phyloP scores from a whole-genome alignment of 2,329 filamentous ascomycete genomes.

The Clonostachys rosea region DNA sequence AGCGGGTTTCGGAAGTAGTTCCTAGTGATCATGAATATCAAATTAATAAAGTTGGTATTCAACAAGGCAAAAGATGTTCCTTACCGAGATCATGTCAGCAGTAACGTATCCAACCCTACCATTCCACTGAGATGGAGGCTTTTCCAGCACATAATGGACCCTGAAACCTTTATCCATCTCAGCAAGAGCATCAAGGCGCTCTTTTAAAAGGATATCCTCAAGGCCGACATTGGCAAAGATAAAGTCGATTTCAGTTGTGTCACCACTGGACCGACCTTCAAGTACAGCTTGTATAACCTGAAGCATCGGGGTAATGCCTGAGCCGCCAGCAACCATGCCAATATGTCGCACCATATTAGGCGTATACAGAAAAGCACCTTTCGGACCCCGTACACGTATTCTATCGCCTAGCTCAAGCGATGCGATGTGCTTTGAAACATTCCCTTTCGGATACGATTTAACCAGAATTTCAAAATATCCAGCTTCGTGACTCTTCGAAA shows the following conservation, averaged over 20 bases:
- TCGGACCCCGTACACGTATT: conserved; percentile 89
- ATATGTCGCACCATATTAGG: conserved; percentile 96
- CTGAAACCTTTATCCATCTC: conserved; percentile 77
- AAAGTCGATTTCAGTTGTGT: conserved; percentile 85
- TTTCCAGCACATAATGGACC: conserved; percentile 94
- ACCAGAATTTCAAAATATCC: conserved; percentile 95
- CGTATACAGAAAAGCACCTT: conserved; percentile 96
- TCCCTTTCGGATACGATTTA: conserved; percentile 96
- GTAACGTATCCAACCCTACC: conserved; percentile 95
- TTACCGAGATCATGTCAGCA: conserved; percentile 86
- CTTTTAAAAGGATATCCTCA: conserved; percentile 88
- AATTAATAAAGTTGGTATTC: no score
- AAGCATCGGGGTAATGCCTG: conserved; percentile 97
- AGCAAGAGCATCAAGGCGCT: conserved; percentile 79
- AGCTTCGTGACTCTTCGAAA: conserved; percentile 81
- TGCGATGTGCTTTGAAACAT: conserved; percentile 93
- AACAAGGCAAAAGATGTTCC: conserved; percentile 8
- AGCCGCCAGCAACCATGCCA: conserved; percentile 97
- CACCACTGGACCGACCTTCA: conserved; percentile 71
- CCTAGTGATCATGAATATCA: conserved; percentile 32
- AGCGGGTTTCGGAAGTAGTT: conserved; percentile 77
- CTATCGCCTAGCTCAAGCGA: conserved; percentile 76
- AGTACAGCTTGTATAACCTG: conserved; percentile 91
- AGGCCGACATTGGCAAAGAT: conserved; percentile 95
- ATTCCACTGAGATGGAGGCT: conserved; percentile 85